A percentile compares a stretch with the other conserved stretches of the same genome.
Conservation (phyloP, 1,139 yeast genomes). For the Ogataea hybrid region DNA sequence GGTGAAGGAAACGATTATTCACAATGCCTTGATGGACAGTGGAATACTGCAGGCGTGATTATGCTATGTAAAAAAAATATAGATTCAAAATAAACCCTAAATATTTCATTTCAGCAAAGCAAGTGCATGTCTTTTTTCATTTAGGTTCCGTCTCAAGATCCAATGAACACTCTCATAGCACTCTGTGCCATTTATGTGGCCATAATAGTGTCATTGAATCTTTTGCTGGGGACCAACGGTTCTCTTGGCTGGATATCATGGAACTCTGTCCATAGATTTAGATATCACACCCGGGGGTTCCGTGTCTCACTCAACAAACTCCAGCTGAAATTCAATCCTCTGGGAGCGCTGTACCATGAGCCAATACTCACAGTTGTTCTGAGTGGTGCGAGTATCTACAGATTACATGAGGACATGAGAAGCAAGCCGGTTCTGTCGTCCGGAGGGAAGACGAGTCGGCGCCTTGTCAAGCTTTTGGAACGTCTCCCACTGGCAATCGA, state of each 20-base stretch:
- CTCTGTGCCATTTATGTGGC: background rate
- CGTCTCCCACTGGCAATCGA: background rate
- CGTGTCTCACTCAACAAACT: slow-evolving; percentile 2
- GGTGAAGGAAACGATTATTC: slow-evolving; percentile 84
- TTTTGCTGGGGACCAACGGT: slow-evolving; percentile 10
- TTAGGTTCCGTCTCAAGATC: background rate
- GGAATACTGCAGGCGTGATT: slow-evolving; percentile 56
- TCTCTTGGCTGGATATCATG: slow-evolving; percentile 15
- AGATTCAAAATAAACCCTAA: background rate
- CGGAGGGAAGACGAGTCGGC: background rate
- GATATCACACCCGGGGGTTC: slow-evolving; percentile 4
- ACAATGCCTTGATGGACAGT: slow-evolving; percentile 79
- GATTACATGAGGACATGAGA: background rate
- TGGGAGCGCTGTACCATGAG: slow-evolving; percentile 1
- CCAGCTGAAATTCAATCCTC: slow-evolving; percentile 4
- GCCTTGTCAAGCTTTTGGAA: background rate
- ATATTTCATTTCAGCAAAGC: background rate
- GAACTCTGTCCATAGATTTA: slow-evolving; percentile 12
- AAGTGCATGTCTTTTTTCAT: background rate
- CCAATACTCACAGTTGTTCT: slow-evolving; percentile 1
- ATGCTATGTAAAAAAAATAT: background rate
- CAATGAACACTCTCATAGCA: slow-evolving; percentile 1
- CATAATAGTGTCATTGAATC: slow-evolving; percentile 10
- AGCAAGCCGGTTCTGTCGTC: background rate
- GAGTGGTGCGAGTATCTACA: background rate